Evolutionary conservation across 345 rosid genomes (phyloP).

Genomic region (Jatropha curcas): DNA sequence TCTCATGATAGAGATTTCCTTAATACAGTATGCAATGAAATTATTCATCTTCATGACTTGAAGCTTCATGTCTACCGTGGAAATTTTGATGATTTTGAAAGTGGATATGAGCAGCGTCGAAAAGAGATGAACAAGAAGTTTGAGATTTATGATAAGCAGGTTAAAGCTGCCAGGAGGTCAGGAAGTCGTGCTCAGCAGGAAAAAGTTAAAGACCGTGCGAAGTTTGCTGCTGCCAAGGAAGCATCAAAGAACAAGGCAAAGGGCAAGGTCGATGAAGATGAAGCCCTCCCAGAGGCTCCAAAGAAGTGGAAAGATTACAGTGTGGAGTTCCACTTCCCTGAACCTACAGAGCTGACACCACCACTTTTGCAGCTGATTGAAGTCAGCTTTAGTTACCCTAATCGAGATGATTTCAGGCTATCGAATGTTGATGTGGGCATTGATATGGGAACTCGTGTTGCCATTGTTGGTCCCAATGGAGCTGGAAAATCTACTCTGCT

Average conservation of each 20-base stretch:
- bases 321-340: no score
- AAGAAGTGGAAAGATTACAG: slow-evolving; percentile 90
- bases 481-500: slow-evolving; percentile 93
- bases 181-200: slow-evolving; percentile 84
- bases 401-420: slow-evolving; percentile 74
- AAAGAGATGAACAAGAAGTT: slow-evolving; percentile 85
- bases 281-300: slow-evolving; percentile 67
- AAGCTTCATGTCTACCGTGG: slow-evolving; percentile 87
- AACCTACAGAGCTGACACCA: no score
- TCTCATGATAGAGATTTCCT: slow-evolving; percentile 97
- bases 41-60: slow-evolving; percentile 85
- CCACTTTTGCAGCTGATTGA: no score
- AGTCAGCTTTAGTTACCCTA: slow-evolving; percentile 87
- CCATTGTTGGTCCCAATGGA: slow-evolving; percentile 93
- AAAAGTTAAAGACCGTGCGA: slow-evolving; percentile 83
- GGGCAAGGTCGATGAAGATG: slow-evolving; percentile 82
- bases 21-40: slow-evolving; percentile 83
- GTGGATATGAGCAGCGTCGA: slow-evolving; percentile 85
- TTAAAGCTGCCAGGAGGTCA: slow-evolving; percentile 79
- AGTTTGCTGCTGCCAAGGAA: slow-evolving; percentile 68
- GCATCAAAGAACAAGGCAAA: slow-evolving; percentile 72
- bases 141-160: slow-evolving; percentile 76
- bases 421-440: slow-evolving; percentile 89
- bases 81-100: slow-evolving; percentile 79
- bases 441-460: slow-evolving; percentile 97